These are phyloP conservation scores for Penicillium sp. DNA, from an alignment of 2,329 filamentous ascomycete species.

Conservation along the genomic window DNA sequence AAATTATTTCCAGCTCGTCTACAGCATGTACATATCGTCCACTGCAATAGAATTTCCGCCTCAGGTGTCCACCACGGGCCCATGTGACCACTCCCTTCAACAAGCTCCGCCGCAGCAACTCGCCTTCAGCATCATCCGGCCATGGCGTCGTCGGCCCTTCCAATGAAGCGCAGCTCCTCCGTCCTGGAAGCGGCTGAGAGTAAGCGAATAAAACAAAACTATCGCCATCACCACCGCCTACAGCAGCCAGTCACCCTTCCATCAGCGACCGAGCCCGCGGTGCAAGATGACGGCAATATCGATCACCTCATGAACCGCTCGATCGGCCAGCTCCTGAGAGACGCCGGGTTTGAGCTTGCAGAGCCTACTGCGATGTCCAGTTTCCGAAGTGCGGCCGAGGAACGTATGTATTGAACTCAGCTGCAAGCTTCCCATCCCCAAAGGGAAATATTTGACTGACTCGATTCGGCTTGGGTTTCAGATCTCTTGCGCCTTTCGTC, in stretches of 20 bases:
- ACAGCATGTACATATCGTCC: neutral
- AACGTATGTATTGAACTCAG: constrained; percentile 54
- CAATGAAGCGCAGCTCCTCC: constrained; percentile 40
- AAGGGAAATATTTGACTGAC: constrained; percentile 19
- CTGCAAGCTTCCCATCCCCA: neutral
- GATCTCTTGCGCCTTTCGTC: constrained; percentile 60
- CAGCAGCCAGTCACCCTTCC: constrained; percentile 37
- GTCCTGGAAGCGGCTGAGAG: constrained; percentile 23
- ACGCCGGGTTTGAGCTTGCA: constrained; percentile 60
- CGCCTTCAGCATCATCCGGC: constrained; percentile 19
- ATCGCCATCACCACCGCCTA: constrained; percentile 49
- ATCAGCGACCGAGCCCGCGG: constrained; percentile 39
- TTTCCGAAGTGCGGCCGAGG: constrained; percentile 60
- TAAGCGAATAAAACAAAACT: constrained; percentile 44
- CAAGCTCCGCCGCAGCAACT: constrained; percentile 18
- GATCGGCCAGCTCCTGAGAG: constrained; percentile 56
- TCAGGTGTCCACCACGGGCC: constrained; percentile 16
- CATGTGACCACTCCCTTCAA: constrained; percentile 30
- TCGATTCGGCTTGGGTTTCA: constrained; percentile 37
- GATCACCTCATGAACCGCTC: constrained; percentile 60
- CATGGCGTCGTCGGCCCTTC: constrained; percentile 36
- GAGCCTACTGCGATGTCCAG: constrained; percentile 61
- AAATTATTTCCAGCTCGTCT: neutral
- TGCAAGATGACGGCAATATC: constrained; percentile 57
- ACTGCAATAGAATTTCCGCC: constrained; percentile 3